Evolutionary conservation across 202 grass and related monocot species (phyloP).

Genomic region (Hordeum pubiflorum): DNA sequence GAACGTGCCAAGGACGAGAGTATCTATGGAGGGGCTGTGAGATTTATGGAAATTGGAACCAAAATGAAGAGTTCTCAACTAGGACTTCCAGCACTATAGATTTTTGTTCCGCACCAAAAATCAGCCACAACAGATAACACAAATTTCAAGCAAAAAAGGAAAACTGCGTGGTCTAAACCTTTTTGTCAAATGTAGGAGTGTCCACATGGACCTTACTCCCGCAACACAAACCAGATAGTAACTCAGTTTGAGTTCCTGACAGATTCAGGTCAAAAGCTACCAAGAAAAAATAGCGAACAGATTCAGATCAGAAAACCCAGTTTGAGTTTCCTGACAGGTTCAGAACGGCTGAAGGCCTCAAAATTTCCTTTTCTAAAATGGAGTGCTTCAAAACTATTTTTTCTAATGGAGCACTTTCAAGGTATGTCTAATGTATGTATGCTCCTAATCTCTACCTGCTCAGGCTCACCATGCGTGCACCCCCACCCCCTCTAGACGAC

Average conservation of each 20-base stretch:
- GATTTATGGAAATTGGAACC: too few relatives aligned
- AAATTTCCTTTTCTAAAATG: background rate
- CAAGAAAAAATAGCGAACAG: background rate
- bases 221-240: background rate
- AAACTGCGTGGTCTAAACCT: background rate
- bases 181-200: background rate
- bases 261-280: background rate
- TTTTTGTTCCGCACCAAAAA: background rate
- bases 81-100: background rate
- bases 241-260: background rate
- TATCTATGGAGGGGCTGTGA: too few relatives aligned
- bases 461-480: constrained; percentile 55
- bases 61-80: background rate
- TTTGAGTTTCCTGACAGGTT: background rate
- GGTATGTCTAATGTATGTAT: background rate
- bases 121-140: background rate
- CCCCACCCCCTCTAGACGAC: constrained; percentile 12
- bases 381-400: background rate
- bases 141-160: background rate
- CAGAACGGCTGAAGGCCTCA: background rate
- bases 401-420: background rate
- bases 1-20: too few relatives aligned
- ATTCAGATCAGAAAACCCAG: too few relatives aligned
- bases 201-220: background rate
- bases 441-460: constrained; percentile 23